Percentiles rank a stretch among this genome's conserved stretches.
Conservation (phyloP, 257 asterid species). For the Plantago major region DNA sequence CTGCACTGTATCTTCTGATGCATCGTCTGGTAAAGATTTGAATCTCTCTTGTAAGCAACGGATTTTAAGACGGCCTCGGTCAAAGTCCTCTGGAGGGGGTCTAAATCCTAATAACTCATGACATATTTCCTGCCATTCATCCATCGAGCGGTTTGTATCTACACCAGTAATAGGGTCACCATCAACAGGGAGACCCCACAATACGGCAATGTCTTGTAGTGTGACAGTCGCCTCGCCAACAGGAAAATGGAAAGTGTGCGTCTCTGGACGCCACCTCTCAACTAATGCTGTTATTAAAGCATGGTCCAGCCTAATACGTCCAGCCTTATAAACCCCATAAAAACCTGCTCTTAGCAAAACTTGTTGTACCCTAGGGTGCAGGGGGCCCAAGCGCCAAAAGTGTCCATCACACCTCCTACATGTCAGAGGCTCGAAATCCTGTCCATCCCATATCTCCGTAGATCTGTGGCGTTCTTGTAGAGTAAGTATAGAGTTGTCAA, state of each 20-base stretch:
- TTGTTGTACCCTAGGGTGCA: constrained; percentile 61
- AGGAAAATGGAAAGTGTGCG: constrained; percentile 78
- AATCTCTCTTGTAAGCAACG: constrained; percentile 63
- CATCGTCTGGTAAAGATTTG: constrained; percentile 53
- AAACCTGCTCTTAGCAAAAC: constrained; percentile 69
- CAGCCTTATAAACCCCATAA: constrained; percentile 75
- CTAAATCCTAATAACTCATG: constrained; percentile 62
- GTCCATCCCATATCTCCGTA: constrained; percentile 68
- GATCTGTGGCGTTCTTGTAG: constrained; percentile 77
- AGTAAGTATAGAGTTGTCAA: constrained; percentile 60
- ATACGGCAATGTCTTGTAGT: constrained; percentile 59
- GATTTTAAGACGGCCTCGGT: constrained; percentile 69
- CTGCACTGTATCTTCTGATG: constrained; percentile 48
- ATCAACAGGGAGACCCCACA: constrained; percentile 78
- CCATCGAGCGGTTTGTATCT: constrained; percentile 64
- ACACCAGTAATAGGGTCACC: constrained; percentile 73
- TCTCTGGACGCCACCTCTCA: constrained; percentile 83
- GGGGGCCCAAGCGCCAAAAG: constrained; percentile 73
- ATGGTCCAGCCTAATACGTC: constrained; percentile 75
- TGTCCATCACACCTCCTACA: constrained; percentile 80
- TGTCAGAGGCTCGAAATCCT: constrained; percentile 68
- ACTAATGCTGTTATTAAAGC: constrained; percentile 75
- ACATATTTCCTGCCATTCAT: constrained; percentile 77
- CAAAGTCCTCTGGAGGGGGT: constrained; percentile 63
- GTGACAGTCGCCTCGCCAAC: constrained; percentile 76